A percentile compares a stretch with the other conserved stretches of the same genome.
phyloP scores from a whole-genome alignment of 305 asterid genomes.

The Fraxinus baroniana region DNA sequence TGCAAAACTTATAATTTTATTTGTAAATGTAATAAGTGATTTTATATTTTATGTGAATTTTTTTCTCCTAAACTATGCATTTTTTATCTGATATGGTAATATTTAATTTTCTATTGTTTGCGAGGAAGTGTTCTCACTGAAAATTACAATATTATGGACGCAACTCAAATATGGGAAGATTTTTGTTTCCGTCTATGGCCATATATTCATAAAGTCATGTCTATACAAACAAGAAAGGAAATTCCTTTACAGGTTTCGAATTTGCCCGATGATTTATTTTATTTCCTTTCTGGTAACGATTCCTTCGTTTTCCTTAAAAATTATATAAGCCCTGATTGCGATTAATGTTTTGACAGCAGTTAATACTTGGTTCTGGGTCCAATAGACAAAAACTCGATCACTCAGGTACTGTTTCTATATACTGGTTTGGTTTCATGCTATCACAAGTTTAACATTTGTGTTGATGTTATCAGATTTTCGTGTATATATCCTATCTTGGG shows the following conservation, averaged over 20 bases:
- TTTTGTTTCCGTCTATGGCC: constrained; percentile 1
- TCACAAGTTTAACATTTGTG: not conserved
- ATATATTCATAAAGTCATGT: not conserved
- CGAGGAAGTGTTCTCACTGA: not conserved
- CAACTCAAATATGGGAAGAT: constrained; percentile 19
- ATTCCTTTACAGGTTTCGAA: constrained; percentile 18
- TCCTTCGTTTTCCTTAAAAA: not conserved
- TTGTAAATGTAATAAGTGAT: not conserved
- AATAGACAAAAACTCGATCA: constrained; percentile 18
- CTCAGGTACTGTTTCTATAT: constrained; percentile 24
- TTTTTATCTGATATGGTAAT: not conserved
- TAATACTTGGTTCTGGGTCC: constrained; percentile 21
- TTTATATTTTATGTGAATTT: constrained; percentile 4
- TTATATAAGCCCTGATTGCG: not conserved
- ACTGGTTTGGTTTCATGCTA: not conserved
- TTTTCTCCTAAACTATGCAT: not conserved
- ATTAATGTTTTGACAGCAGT: constrained; percentile 14
- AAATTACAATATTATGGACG: not conserved
- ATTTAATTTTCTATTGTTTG: not conserved
- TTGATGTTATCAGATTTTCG: not conserved
- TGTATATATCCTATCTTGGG: not conserved
- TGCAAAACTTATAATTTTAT: constrained; percentile 18
- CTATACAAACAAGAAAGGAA: constrained; percentile 14
- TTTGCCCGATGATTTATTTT: constrained; percentile 17
- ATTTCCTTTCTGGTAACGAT: constrained; percentile 8